These are phyloP conservation scores for Malassezia sp. DNA, from an alignment of 1,284 basidiomycete genomes.

Conservation along the genomic window DNA sequence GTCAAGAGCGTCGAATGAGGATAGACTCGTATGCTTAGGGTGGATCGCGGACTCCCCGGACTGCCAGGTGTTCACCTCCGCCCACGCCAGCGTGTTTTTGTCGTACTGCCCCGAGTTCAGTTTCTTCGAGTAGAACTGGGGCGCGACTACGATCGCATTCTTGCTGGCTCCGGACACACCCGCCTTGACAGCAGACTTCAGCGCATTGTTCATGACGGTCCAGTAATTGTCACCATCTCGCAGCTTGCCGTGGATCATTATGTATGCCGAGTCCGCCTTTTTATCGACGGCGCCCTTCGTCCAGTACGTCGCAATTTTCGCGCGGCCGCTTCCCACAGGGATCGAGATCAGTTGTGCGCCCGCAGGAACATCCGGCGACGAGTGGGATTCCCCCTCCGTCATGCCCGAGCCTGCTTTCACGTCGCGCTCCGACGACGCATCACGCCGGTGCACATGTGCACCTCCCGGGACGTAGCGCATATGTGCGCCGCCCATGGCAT, in stretches of 20 bases:
- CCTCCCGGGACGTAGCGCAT: too few species aligned
- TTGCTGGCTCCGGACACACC: slow-evolving; percentile 16
- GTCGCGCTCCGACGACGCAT: slow-evolving; percentile 3
- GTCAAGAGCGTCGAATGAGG: slow-evolving; percentile 38
- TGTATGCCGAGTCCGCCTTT: slow-evolving; percentile 27
- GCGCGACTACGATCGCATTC: slow-evolving; percentile 33
- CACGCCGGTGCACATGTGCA: too few species aligned
- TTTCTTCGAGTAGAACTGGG: slow-evolving; percentile 30
- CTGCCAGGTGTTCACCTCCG: slow-evolving; percentile 40
- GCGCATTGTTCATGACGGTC: slow-evolving; percentile 29
- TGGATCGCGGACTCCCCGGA: slow-evolving; percentile 35
- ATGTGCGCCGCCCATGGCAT: too few species aligned
- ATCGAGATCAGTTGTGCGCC: slow-evolving; percentile 25
- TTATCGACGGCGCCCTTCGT: slow-evolving; percentile 16
- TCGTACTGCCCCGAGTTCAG: slow-evolving; percentile 34
- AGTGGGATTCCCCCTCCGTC: slow-evolving; percentile 19
- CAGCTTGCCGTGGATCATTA: slow-evolving; percentile 42
- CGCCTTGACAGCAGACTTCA: slow-evolving; percentile 21
- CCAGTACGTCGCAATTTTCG: slow-evolving; percentile 30
- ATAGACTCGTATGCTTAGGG: slow-evolving; percentile 22
- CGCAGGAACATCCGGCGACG: slow-evolving; percentile 17
- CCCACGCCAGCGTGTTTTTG: slow-evolving; percentile 31
- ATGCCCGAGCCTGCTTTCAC: background rate
- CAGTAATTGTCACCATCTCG: slow-evolving; percentile 34
- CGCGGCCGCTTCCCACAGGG: slow-evolving; percentile 15